A percentile compares a stretch with the other conserved stretches of the same genome.
phyloP scores from a whole-genome alignment of 441 rosid species.

The Lepidium campestre region DNA sequence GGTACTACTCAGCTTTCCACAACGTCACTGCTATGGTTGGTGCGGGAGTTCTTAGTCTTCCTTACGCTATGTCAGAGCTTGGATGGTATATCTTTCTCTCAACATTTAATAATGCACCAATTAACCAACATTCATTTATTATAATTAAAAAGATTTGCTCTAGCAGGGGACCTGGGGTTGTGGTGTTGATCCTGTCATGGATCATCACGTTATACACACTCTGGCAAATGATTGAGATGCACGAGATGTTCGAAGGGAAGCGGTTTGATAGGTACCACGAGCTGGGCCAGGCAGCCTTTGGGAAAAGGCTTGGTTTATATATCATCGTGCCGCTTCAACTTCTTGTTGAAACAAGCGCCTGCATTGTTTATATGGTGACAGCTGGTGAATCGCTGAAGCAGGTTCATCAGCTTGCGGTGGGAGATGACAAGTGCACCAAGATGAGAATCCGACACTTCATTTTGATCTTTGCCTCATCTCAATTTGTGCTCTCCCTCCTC shows the following conservation, averaged over 20 bases:
- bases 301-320: conserved; percentile 71
- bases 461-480: conserved; percentile 77
- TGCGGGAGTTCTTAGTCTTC: conserved; percentile 78
- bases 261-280: conserved; percentile 84
- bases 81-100: conserved; percentile 42
- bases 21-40: conserved; percentile 90
- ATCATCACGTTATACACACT: conserved; percentile 59
- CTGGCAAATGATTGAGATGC: conserved; percentile 96
- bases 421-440: conserved; percentile 29
- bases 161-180: conserved; percentile 74
- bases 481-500: conserved; percentile 69
- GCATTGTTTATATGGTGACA: conserved; percentile 76
- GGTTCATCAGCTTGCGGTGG: conserved; percentile 42
- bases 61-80: conserved; percentile 73
- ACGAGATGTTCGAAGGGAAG: conserved; percentile 69
- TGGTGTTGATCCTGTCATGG: conserved; percentile 61
- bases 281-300: conserved; percentile 77
- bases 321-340: conserved; percentile 79
- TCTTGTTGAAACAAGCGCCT: conserved; percentile 50
- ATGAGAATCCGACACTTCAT: conserved; percentile 45
- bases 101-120: too few relatives aligned
- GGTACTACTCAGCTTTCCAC: conserved; percentile 88
- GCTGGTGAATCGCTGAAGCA: conserved; percentile 66
- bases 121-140: too few relatives aligned
- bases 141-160: too few relatives aligned